A percentile compares a stretch with the other conserved stretches of the same genome.
Conservation (phyloP, 257 asterid genomes). For the Lavandula angustifolia region DNA sequence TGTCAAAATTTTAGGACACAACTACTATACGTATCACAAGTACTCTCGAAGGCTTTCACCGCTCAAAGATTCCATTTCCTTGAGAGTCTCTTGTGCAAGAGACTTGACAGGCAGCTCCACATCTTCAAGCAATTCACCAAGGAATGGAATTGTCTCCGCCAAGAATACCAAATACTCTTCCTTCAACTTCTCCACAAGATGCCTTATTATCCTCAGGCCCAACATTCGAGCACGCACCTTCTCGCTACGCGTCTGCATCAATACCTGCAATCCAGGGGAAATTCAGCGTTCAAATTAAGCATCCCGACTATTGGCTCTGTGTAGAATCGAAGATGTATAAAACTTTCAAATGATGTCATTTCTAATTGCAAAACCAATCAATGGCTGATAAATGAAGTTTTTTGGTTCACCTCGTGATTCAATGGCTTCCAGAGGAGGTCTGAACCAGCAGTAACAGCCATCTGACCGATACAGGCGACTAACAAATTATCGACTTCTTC, state of each 20-base stretch:
- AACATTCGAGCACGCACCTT: slow-evolving; percentile 69
- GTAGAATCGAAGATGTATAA: too few relatives aligned
- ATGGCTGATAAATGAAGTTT: not conserved
- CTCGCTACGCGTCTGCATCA: slow-evolving; percentile 93
- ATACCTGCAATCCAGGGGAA: slow-evolving; percentile 79
- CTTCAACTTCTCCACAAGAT: slow-evolving; percentile 69
- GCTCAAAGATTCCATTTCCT: slow-evolving; percentile 76
- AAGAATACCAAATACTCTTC: slow-evolving; percentile 74
- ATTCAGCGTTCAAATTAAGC: too few relatives aligned
- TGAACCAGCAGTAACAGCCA: slow-evolving; percentile 92
- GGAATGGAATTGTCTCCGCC: slow-evolving; percentile 89
- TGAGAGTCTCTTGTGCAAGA: slow-evolving; percentile 80
- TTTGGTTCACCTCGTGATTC: slow-evolving; percentile 84
- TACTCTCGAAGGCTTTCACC: slow-evolving; percentile 86
- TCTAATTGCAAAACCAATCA: not conserved
- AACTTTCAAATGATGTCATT: too few relatives aligned
- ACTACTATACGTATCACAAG: too few relatives aligned
- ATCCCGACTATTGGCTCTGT: too few relatives aligned
- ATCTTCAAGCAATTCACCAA: slow-evolving; percentile 89
- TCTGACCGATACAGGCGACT: slow-evolving; percentile 76
- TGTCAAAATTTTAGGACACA: too few relatives aligned
- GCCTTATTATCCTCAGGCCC: slow-evolving; percentile 71
- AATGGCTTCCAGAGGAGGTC: slow-evolving; percentile 94
- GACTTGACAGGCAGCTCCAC: slow-evolving; percentile 68
- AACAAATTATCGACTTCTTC: slow-evolving; percentile 70